Evolutionary conservation across 352 stramenopile species (phyloP).

Genomic region (Phytophthora rubi): DNA sequence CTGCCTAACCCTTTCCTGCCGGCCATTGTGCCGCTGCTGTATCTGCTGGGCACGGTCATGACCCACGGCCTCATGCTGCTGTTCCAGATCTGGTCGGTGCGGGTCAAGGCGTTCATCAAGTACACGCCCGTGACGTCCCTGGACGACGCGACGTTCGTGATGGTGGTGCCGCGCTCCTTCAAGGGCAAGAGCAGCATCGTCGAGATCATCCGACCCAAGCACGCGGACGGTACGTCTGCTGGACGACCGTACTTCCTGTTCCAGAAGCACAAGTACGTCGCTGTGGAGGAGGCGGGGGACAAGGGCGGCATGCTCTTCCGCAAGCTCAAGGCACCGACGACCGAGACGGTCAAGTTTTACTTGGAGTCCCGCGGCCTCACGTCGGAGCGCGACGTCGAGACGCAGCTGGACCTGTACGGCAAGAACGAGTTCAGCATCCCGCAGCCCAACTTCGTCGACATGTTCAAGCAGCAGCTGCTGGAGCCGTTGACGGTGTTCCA

Average conservation of each 20-base stretch:
- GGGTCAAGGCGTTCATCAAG: conserved; percentile 84
- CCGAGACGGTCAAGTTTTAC: conserved; percentile 71
- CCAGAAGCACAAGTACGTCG: conserved; percentile 91
- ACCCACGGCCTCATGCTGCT: conserved; percentile 89
- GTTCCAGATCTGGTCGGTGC: conserved; percentile 89
- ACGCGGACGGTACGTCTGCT: conserved; percentile 42
- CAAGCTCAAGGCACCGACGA: conserved; percentile 79
- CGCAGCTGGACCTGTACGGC: conserved; percentile 76
- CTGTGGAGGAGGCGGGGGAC: conserved; percentile 59
- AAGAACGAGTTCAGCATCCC: conserved; percentile 96
- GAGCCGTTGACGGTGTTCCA: conserved; percentile 99
- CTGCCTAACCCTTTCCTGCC: conserved; percentile 92
- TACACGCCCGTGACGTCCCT: conserved; percentile 76
- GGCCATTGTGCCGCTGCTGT: conserved; percentile 90
- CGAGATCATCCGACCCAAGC: conserved; percentile 52
- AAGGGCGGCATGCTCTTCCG: conserved; percentile 76
- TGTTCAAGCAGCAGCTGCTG: conserved; percentile 97
- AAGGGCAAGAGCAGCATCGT: conserved; percentile 90
- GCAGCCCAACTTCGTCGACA: conserved; percentile 94
- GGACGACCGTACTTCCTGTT: conserved; percentile 82
- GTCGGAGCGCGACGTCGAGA: conserved; percentile 48
- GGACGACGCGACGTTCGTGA: conserved; percentile 74
- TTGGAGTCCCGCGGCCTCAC: conserved; percentile 53
- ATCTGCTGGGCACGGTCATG: conserved; percentile 76
- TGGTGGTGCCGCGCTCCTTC: conserved; percentile 85